Evolutionary conservation across 2,329 filamentous ascomycete species (phyloP).

Genomic region (Penicillium vulpinum): DNA sequence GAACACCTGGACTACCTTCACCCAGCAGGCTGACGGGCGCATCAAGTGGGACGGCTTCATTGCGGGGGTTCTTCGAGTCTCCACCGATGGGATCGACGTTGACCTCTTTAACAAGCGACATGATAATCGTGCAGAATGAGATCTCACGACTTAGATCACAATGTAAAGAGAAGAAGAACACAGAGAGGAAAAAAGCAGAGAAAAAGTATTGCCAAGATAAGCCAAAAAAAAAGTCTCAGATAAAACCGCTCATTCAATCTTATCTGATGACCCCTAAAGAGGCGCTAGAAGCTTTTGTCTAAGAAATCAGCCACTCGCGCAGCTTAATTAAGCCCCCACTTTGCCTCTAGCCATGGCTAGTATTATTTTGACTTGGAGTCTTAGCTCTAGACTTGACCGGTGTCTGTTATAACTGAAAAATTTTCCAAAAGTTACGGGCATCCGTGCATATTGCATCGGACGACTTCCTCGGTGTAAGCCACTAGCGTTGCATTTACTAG

Average conservation of each 20-base stretch:
- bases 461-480: too few species aligned
- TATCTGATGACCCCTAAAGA: slow-evolving; percentile 1
- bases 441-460: not conserved
- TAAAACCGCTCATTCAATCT: slow-evolving; percentile 2
- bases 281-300: not conserved
- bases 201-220: slow-evolving; percentile 1
- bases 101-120: not conserved
- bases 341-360: not conserved
- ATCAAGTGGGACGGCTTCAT: not conserved
- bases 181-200: not conserved
- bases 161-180: not conserved
- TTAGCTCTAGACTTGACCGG: not conserved
- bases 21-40: slow-evolving; percentile 8
- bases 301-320: not conserved
- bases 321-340: not conserved
- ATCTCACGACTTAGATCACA: not conserved
- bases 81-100: not conserved
- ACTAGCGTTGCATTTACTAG: not conserved
- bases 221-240: not conserved
- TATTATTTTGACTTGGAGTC: not conserved
- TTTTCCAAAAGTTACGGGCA: too few species aligned
- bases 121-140: not conserved
- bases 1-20: slow-evolving; percentile 53
- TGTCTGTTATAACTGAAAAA: not conserved
- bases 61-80: slow-evolving; percentile 7